Evolutionary conservation across 2,329 filamentous ascomycete genomes (phyloP), one percentile per base, ranked within the genome.

Genomic region (Karstenula rhodostoma): DNA sequence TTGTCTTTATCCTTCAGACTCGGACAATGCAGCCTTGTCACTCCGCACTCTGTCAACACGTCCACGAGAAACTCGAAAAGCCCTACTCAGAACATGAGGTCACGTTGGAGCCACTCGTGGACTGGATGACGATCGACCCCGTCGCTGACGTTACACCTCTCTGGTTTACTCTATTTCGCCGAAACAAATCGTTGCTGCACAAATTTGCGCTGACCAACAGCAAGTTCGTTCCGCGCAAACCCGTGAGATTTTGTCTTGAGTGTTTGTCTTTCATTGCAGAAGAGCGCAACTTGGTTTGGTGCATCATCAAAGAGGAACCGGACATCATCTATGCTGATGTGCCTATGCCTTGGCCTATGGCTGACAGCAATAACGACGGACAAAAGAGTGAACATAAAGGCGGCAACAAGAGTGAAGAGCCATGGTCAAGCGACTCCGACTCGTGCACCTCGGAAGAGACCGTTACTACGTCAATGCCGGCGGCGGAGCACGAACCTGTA

Each of bases 191-290:
- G 10, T 9, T 53, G 25, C 46, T 56, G 1, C n/a, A 17, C 44
- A 27, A 46, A 2, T 43, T 59, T 15, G 13, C 46, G 27, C 22
- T 56, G 23, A 35, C 22, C 25, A 32, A 32, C 17, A 43, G 23
- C 17, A 44, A 17, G 7, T 56, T 51, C 9, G 49, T 58, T 17
- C 53, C 46, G 10, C 49, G 25, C 7, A 43, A 57, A 1, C 29
- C 35, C 4, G 4, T 56, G 13, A 54, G 42, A 5, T 58, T 60
- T n/a, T 66, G 64, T 27, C 13, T 59, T 7, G 42, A 56, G n/a
- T 66, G 64, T 32, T 25, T 66, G 27, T 12, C 40, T 17, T 59
- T 22, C 29, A 43, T 66, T 9, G 61, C 57, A 57, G 46, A 64
- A 10, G 33, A 51, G 12, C 49, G 61, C 3, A 25, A 56, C 3